phyloP scores from a whole-genome alignment of 2,329 filamentous ascomycete genomes.

The Phialophora macrospora region DNA sequence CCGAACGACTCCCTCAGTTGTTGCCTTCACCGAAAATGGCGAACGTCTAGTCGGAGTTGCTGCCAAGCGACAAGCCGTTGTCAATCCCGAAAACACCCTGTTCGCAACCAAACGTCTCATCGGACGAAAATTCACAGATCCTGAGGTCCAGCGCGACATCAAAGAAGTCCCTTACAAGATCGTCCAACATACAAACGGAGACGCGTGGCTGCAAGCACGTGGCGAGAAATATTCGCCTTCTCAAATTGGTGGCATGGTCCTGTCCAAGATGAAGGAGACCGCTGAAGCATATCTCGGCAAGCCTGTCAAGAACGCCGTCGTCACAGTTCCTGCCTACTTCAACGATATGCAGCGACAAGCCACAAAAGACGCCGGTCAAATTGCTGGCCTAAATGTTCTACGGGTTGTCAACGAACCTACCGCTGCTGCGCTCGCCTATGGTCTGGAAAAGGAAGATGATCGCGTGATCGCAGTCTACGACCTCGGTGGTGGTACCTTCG shows the following conservation, averaged over 20 bases:
- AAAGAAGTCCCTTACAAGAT: slow-evolving; percentile 99
- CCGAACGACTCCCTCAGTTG: slow-evolving; percentile 89
- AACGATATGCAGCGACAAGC: slow-evolving; percentile 98
- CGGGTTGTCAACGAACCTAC: slow-evolving; percentile 98
- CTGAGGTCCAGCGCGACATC: slow-evolving; percentile 93
- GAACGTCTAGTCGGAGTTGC: slow-evolving; percentile 96
- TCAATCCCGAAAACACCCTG: slow-evolving; percentile 97
- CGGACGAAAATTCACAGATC: slow-evolving; percentile 92
- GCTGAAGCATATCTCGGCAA: slow-evolving; percentile 91
- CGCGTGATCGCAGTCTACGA: slow-evolving; percentile 93
- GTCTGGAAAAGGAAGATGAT: slow-evolving; percentile 92
- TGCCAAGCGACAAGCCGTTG: slow-evolving; percentile 96
- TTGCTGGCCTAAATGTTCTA: slow-evolving; percentile 92
- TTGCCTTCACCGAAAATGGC: slow-evolving; percentile 92
- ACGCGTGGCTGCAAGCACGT: slow-evolving; percentile 93
- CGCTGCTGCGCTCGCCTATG: slow-evolving; percentile 92
- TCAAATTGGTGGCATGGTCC: slow-evolving; percentile 95
- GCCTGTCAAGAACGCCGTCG: slow-evolving; percentile 91
- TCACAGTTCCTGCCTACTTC: slow-evolving; percentile 97
- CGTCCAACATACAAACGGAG: slow-evolving; percentile 92
- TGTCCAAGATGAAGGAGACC: slow-evolving; percentile 99
- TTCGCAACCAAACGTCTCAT: slow-evolving; percentile 99
- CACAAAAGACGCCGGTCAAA: slow-evolving; percentile 97
- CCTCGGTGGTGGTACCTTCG: slow-evolving; percentile 97
- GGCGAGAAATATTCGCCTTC: slow-evolving; percentile 96